phyloP scores from a whole-genome alignment of 352 stramenopile genomes.

The Pythium coloratum region DNA sequence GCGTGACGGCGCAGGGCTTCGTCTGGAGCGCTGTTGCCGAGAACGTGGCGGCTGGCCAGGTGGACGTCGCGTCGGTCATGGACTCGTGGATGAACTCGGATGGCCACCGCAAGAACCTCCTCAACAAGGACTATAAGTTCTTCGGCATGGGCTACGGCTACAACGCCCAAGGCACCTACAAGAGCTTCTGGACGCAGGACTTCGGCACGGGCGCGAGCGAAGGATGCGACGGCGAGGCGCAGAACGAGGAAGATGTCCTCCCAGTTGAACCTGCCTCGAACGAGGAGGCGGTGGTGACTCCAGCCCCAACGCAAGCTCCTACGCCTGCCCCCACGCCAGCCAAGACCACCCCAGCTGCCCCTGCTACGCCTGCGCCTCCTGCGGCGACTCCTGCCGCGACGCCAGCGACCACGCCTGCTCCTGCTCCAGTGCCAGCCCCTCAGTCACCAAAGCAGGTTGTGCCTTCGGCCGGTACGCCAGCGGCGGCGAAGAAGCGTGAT shows the following conservation, averaged over 20 bases:
- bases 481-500: conserved; percentile 20
- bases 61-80: conserved; percentile 39
- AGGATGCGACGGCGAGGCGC: conserved; percentile 22
- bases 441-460: conserved; percentile 18
- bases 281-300: neutral
- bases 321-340: neutral
- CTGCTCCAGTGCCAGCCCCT: neutral
- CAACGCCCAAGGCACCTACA: conserved; percentile 33
- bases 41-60: conserved; percentile 56
- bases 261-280: conserved; percentile 13
- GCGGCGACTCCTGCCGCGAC: neutral
- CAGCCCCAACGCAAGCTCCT: neutral
- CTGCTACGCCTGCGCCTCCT: neutral
- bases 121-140: conserved; percentile 34
- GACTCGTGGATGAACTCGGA: conserved; percentile 55
- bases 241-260: conserved; percentile 15
- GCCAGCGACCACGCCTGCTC: neutral
- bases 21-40: conserved; percentile 36
- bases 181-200: conserved; percentile 63
- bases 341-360: neutral
- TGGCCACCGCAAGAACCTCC: conserved; percentile 44
- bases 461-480: neutral
- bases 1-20: conserved; percentile 30
- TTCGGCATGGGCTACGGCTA: conserved; percentile 50
- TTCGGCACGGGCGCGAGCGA: conserved; percentile 42